Conservation (phyloP, 495 filamentous ascomycete genomes). For the Barbatosphaeria neglecta region DNA sequence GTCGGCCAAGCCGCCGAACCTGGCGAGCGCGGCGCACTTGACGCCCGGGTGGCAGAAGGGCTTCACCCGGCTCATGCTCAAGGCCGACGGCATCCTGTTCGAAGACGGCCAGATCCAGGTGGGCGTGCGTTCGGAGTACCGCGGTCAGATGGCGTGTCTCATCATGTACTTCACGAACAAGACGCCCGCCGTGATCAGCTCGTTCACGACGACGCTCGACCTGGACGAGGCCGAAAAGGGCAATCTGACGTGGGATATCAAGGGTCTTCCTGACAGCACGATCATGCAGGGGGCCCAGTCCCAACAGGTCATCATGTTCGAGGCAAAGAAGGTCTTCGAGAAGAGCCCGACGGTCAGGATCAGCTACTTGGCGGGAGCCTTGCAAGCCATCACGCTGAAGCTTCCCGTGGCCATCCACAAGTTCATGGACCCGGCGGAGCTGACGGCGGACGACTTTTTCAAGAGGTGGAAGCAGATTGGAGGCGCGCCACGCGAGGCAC, state of each 20-base stretch:
- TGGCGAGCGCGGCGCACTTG: constrained; percentile 84
- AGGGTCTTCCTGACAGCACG: constrained; percentile 75
- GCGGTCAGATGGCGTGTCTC: constrained; percentile 83
- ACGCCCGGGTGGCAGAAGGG: constrained; percentile 91
- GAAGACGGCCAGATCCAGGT: constrained; percentile 92
- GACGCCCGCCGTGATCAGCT: constrained; percentile 66
- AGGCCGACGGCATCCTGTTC: constrained; percentile 77
- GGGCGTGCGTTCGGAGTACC: constrained; percentile 86
- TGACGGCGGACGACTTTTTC: constrained; percentile 89
- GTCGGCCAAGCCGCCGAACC: constrained; percentile 56
- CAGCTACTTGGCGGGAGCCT: constrained; percentile 83
- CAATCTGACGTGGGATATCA: constrained; percentile 68
- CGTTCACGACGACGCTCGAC: constrained; percentile 89
- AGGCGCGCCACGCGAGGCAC: constrained; percentile 70
- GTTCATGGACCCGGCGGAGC: constrained; percentile 84
- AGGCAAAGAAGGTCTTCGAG: constrained; percentile 68
- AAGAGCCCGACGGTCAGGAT: constrained; percentile 86
- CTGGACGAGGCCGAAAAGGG: constrained; percentile 56
- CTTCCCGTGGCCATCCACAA: constrained; percentile 84
- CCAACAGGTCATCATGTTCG: constrained; percentile 90
- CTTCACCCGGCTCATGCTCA: constrained; percentile 72
- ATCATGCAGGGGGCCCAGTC: constrained; percentile 66
- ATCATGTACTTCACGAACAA: constrained; percentile 96
- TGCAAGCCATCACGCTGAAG: constrained; percentile 86
- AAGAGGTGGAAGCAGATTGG: constrained; percentile 99